Percentiles rank a stretch among this genome's conserved stretches.
Evolutionary conservation across 1,284 basidiomycete genomes (phyloP).

Genomic region (Salmacisia buchloeana): DNA sequence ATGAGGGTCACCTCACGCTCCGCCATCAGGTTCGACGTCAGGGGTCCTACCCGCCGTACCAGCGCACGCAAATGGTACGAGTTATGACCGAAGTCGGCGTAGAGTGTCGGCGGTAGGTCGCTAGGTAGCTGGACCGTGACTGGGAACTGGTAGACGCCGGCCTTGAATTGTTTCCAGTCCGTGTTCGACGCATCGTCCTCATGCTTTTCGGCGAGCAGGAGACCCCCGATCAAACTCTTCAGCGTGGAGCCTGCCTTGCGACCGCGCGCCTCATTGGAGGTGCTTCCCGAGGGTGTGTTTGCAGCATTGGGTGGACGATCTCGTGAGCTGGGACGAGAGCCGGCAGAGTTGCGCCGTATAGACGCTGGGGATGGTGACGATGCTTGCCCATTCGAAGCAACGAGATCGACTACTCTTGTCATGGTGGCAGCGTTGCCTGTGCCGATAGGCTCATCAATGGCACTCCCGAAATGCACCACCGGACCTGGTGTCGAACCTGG

Average conservation of each 20-base stretch:
- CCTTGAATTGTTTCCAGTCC: constrained; percentile 83
- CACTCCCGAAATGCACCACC: too few relatives aligned
- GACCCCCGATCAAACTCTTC: constrained; percentile 27
- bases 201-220: constrained; percentile 22
- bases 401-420: too few relatives aligned
- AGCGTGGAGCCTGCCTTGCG: constrained; percentile 5
- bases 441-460: too few relatives aligned
- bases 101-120: constrained; percentile 72
- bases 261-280: neutral
- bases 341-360: too few relatives aligned
- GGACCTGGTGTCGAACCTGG: too few relatives aligned
- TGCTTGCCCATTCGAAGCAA: too few relatives aligned
- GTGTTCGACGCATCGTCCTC: constrained; percentile 32
- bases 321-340: too few relatives aligned
- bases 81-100: constrained; percentile 73
- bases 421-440: too few relatives aligned
- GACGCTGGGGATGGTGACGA: too few relatives aligned
- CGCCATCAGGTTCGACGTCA: constrained; percentile 69
- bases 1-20: constrained; percentile 72
- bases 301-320: too few relatives aligned
- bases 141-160: constrained; percentile 88
- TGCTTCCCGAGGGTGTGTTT: neutral
- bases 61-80: constrained; percentile 74
- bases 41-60: constrained; percentile 75
- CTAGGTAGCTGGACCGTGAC: constrained; percentile 82